These are phyloP conservation scores for Suillus plorans DNA, from an alignment of 768 basidiomycete genomes.

Conservation along the genomic window DNA sequence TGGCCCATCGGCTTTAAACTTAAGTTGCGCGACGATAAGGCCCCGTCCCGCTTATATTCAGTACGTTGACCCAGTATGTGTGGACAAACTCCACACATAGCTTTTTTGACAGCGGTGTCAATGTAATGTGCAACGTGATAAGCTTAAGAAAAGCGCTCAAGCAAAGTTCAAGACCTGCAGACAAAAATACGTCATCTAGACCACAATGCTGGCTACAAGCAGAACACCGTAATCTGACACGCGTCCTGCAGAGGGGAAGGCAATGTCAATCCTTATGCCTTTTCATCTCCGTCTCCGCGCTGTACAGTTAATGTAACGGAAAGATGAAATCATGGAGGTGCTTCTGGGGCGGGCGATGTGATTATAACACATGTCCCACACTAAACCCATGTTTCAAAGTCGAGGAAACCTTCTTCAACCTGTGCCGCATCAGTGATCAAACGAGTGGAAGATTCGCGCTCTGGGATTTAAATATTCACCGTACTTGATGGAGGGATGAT, in stretches of 20 bases:
- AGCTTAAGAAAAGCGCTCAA: background rate
- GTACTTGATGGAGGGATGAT: background rate
- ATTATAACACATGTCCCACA: constrained; percentile 1
- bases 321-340: background rate
- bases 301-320: background rate
- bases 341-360: background rate
- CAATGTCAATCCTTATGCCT: background rate
- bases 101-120: background rate
- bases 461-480: background rate
- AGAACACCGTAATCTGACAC: background rate
- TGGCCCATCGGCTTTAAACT: background rate
- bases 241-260: background rate
- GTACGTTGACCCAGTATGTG: background rate
- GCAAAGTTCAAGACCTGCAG: background rate
- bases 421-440: background rate
- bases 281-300: background rate
- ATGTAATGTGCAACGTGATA: background rate
- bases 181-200: background rate
- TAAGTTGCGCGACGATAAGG: background rate
- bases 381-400: constrained; percentile 1
- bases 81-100: background rate
- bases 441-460: background rate
- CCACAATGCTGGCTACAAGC: too few species aligned
- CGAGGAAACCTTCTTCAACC: background rate
- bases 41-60: background rate